These are phyloP conservation scores for Raphanus hybrid DNA, from an alignment of 441 rosid species.

Conservation along the genomic window DNA sequence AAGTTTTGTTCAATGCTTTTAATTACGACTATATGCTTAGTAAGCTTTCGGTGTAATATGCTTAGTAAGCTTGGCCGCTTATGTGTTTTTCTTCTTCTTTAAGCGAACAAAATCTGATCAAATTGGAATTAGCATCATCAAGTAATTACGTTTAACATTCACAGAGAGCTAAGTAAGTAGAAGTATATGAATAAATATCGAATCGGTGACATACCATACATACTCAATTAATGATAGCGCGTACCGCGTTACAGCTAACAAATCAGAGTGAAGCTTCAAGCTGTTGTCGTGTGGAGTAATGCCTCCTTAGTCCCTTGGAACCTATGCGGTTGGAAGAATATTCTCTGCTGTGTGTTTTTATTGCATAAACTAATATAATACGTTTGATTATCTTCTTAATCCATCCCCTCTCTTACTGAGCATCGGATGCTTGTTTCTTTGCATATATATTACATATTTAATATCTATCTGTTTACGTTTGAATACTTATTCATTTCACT, in stretches of 20 bases:
- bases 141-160: background rate
- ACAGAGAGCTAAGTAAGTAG: background rate
- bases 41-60: background rate
- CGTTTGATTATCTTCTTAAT: slow-evolving; percentile 32
- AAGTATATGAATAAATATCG: background rate
- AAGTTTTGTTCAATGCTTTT: background rate
- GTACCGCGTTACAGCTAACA: slow-evolving; percentile 43
- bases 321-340: slow-evolving; percentile 38
- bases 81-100: background rate
- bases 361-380: background rate
- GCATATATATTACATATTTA: background rate
- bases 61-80: background rate
- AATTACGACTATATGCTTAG: background rate
- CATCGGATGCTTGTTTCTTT: slow-evolving; percentile 31
- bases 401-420: slow-evolving; percentile 2
- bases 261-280: slow-evolving; percentile 21
- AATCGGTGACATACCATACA: background rate
- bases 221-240: slow-evolving; percentile 31
- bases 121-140: background rate
- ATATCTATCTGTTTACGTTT: slow-evolving; percentile 14
- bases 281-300: slow-evolving; percentile 29
- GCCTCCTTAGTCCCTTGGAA: background rate
- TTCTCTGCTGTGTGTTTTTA: slow-evolving; percentile 23
- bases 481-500: background rate
- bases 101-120: background rate